phyloP scores from a whole-genome alignment of 225 moss, liverwort and hornwort genomes.

The Asterella californica region DNA sequence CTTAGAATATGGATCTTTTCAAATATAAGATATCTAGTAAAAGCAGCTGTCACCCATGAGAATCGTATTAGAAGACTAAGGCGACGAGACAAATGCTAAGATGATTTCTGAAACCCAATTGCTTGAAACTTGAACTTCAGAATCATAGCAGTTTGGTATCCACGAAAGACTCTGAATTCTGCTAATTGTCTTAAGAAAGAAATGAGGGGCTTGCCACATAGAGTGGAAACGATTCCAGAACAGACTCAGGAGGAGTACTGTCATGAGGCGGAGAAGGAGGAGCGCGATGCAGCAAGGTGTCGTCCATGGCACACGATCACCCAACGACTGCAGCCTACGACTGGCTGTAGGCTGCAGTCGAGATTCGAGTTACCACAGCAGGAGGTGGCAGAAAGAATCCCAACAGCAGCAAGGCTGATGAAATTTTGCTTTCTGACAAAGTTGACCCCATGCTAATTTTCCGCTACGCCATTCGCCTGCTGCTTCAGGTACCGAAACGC shows the following conservation, averaged over 20 bases:
- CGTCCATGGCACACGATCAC: slow-evolving; percentile 16
- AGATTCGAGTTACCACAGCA: neutral
- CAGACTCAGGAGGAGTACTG: slow-evolving; percentile 21
- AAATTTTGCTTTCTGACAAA: slow-evolving; percentile 1
- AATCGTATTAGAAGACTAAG: neutral
- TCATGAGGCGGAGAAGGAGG: slow-evolving; percentile 30
- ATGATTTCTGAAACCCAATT: neutral
- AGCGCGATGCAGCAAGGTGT: neutral
- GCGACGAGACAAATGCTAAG: neutral
- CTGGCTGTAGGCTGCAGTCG: neutral
- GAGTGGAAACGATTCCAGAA: slow-evolving; percentile 37
- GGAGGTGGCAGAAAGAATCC: neutral
- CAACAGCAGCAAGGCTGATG: slow-evolving; percentile 1
- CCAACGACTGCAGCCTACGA: slow-evolving; percentile 4
- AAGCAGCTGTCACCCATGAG: neutral
- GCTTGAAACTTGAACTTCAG: neutral
- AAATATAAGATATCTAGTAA: neutral
- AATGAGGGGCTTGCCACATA: slow-evolving; percentile 31
- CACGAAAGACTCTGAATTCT: neutral
- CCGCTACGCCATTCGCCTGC: slow-evolving; percentile 5
- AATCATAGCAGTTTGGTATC: neutral
- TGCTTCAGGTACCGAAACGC: neutral
- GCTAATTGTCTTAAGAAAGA: neutral
- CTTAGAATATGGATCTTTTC: neutral
- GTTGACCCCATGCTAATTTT: slow-evolving; percentile 12